Conservation (phyloP, 176 grass and related monocot genomes). For the barley (Hordeum vulgare) region MorexV3_pseudomolecules_assembly NC_058523.1:486713179-486713678, state of each 20-base stretch:
- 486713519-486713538: conserved; percentile 1
- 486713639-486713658: conserved; percentile 4
- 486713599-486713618: not conserved
- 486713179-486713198: conserved; percentile 3
- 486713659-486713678: conserved; percentile 8
- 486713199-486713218: not conserved
- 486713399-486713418: not conserved
- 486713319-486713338: not conserved
- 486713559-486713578: no score
- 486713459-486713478: not conserved
- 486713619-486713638: not conserved
- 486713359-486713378: conserved; percentile 9
- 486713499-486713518: no score
- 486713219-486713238: not conserved
- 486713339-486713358: not conserved
- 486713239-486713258: not conserved
- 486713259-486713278: not conserved
- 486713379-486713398: not conserved
- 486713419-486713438: not conserved
- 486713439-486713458: not conserved
- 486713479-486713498: not conserved
- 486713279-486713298: not conserved
- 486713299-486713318: not conserved
- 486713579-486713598: not conserved
- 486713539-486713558: no score